These are phyloP conservation scores for Acer negundo DNA, from an alignment of 345 rosid genomes.

Conservation along the genomic window DNA sequence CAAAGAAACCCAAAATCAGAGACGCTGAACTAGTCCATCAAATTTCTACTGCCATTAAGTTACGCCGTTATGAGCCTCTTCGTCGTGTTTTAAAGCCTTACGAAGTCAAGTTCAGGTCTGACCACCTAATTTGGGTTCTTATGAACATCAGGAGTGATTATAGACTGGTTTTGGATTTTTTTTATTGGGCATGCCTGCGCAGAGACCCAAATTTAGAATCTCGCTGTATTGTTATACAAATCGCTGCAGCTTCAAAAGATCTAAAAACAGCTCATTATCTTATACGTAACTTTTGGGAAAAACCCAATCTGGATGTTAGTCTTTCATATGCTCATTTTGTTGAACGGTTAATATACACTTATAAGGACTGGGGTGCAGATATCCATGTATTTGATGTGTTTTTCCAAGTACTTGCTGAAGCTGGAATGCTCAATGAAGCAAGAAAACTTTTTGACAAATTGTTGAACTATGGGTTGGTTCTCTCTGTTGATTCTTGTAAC, in stretches of 20 bases:
- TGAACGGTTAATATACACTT: constrained; percentile 69
- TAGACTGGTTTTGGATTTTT: constrained; percentile 72
- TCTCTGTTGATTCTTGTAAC: constrained; percentile 87
- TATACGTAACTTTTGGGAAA: constrained; percentile 64
- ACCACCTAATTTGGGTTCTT: constrained; percentile 90
- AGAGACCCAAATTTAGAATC: constrained; percentile 75
- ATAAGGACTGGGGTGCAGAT: constrained; percentile 92
- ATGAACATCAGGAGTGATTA: constrained; percentile 78
- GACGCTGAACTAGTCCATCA: constrained; percentile 79
- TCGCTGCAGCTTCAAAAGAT: constrained; percentile 74
- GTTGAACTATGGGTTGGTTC: constrained; percentile 73
- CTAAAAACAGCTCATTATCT: constrained; percentile 53
- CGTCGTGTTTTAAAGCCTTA: constrained; percentile 60
- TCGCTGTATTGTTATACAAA: constrained; percentile 73
- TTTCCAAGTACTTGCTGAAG: constrained; percentile 79
- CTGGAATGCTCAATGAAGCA: constrained; percentile 66
- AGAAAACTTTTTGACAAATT: constrained; percentile 71
- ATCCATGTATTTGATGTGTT: constrained; percentile 77
- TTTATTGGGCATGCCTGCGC: constrained; percentile 72
- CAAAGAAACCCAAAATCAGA: constrained; percentile 67
- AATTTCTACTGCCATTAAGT: constrained; percentile 66
- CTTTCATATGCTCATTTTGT: constrained; percentile 52
- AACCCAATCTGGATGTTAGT: constrained; percentile 50
- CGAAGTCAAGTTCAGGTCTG: constrained; percentile 69
- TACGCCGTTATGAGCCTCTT: constrained; percentile 65